Conservation (phyloP, 2,329 filamentous ascomycete genomes). For the Xenoacremonium recifei region DNA sequence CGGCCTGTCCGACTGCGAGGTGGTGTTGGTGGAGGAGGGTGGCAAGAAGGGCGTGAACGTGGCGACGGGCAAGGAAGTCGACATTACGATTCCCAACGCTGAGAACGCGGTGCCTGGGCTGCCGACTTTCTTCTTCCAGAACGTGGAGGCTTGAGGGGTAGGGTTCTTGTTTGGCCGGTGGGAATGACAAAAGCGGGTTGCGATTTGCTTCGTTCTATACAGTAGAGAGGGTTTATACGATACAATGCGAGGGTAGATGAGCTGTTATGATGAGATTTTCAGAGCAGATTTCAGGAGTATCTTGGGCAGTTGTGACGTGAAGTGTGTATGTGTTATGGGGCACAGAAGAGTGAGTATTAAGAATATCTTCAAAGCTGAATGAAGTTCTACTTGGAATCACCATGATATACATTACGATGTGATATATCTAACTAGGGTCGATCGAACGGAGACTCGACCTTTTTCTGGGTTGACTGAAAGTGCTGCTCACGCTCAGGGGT, state of each 20-base stretch:
- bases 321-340: background rate
- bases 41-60: slow-evolving; percentile 62
- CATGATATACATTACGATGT: no score
- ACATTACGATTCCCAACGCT: slow-evolving; percentile 56
- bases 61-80: slow-evolving; percentile 53
- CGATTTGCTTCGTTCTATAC: background rate
- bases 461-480: no score
- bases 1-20: slow-evolving; percentile 67
- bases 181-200: background rate
- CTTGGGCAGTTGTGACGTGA: no score
- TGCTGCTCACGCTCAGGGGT: no score
- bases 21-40: slow-evolving; percentile 70
- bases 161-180: background rate
- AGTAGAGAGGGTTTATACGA: background rate
- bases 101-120: slow-evolving; percentile 77
- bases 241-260: background rate
- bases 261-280: background rate
- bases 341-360: no score
- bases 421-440: no score
- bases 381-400: no score
- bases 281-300: no score
- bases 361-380: no score
- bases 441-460: no score
- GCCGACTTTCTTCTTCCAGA: slow-evolving; percentile 83
- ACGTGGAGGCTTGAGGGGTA: slow-evolving; percentile 55